phyloP scores from a whole-genome alignment of 257 asterid genomes.

The Salvia miltiorrhiza region DNA sequence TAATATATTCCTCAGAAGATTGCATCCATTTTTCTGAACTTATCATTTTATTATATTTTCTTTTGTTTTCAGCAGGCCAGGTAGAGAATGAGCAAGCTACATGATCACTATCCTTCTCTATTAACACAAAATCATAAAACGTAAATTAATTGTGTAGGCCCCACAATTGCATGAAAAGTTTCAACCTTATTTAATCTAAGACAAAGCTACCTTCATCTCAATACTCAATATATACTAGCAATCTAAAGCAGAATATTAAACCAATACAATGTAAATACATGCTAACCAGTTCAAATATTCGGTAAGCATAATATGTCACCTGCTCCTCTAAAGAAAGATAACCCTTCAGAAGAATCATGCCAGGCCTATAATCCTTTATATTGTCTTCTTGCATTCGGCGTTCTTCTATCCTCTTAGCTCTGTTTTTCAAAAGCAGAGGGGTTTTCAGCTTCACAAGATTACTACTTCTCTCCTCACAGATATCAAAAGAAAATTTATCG shows the following conservation, averaged over 20 bases:
- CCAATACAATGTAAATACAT: background rate
- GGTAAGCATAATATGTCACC: conserved; percentile 33
- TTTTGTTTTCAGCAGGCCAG: background rate
- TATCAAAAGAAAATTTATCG: conserved; percentile 39
- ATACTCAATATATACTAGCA: background rate
- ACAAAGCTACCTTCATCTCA: conserved; percentile 3
- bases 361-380: conserved; percentile 44
- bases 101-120: background rate
- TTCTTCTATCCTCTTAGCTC: conserved; percentile 42
- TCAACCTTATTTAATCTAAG: background rate
- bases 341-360: conserved; percentile 69
- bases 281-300: background rate
- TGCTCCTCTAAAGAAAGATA: conserved; percentile 53
- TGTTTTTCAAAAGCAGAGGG: conserved; percentile 42
- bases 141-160: background rate
- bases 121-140: background rate
- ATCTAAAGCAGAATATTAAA: background rate
- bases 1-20: background rate
- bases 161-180: background rate
- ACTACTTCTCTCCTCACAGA: conserved; percentile 37
- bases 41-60: background rate
- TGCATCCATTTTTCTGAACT: background rate
- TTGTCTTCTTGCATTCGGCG: conserved; percentile 30
- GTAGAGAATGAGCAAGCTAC: background rate
- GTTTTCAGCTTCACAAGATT: conserved; percentile 31